A percentile compares a stretch with the other conserved stretches of the same genome.
These are phyloP conservation scores for Delitschia confertaspora DNA, from an alignment of 495 filamentous ascomycete genomes.

Conservation along the genomic window DNA sequence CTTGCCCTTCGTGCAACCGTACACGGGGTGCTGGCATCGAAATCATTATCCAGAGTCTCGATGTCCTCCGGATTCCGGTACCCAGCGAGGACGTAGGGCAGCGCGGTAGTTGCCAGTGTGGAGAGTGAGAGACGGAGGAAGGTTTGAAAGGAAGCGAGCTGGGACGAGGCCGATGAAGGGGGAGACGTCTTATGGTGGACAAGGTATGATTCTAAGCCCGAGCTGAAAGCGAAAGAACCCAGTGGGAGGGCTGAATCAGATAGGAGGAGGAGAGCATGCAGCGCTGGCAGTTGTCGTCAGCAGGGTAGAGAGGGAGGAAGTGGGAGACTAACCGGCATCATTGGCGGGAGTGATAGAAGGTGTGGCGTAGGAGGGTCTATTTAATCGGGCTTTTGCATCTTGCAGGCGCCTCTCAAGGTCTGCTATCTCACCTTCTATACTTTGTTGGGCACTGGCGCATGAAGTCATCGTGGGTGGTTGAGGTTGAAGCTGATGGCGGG, in stretches of 20 bases:
- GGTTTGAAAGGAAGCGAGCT: slow-evolving; percentile 46
- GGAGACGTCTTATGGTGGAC: slow-evolving; percentile 54
- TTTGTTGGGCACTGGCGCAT: slow-evolving; percentile 11
- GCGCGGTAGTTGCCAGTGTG: slow-evolving; percentile 65
- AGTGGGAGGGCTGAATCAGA: slow-evolving; percentile 93
- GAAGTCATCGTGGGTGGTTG: slow-evolving; percentile 15
- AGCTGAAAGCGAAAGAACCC: slow-evolving; percentile 94
- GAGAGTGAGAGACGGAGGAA: slow-evolving; percentile 74
- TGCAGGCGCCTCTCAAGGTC: slow-evolving; percentile 44
- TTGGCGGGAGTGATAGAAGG: slow-evolving; percentile 1
- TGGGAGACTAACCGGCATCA: slow-evolving; percentile 12
- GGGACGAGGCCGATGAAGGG: slow-evolving; percentile 31
- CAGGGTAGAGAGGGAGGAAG: neutral
- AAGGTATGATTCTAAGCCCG: slow-evolving; percentile 86
- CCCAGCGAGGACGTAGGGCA: slow-evolving; percentile 77
- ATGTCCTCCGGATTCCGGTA: slow-evolving; percentile 53
- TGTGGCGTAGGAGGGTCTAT: neutral
- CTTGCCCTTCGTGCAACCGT: slow-evolving; percentile 79
- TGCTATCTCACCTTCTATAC: slow-evolving; percentile 44
- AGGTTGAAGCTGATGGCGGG: neutral
- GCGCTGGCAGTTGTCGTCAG: slow-evolving; percentile 21
- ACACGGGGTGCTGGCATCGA: slow-evolving; percentile 81
- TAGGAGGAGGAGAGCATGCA: slow-evolving; percentile 80
- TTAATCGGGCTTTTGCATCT: slow-evolving; percentile 35
- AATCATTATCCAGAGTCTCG: slow-evolving; percentile 63